Percentiles rank a stretch among this genome's conserved stretches.
Evolutionary conservation across 805 yeast species (phyloP).

Genomic region (Candida arabinofermentans): DNA sequence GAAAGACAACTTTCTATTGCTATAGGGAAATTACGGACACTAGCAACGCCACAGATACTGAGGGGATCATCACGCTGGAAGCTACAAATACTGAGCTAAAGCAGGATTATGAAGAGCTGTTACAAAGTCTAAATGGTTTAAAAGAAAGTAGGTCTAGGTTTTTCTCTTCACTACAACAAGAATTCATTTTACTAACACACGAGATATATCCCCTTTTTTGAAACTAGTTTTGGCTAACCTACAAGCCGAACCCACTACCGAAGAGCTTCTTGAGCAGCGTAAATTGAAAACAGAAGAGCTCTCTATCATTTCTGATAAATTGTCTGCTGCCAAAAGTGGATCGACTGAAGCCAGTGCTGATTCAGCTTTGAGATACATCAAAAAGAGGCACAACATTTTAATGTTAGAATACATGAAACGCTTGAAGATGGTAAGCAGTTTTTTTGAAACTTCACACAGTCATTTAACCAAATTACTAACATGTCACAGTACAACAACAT

Average conservation of each 20-base stretch:
- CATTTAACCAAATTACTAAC: neutral
- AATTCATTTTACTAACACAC: neutral
- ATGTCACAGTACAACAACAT: constrained; percentile 3
- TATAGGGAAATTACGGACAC: constrained; percentile 30
- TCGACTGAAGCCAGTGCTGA: too few species aligned
- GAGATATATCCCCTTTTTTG: neutral
- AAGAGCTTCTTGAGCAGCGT: neutral
- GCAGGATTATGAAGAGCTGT: constrained; percentile 2
- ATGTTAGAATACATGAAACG: too few species aligned
- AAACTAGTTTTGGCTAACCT: neutral
- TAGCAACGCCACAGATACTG: constrained; percentile 4
- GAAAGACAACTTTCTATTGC: constrained; percentile 41
- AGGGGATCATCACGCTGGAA: constrained; percentile 9
- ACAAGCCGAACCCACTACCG: neutral
- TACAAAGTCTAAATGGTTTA: constrained; percentile 1
- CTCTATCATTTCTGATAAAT: too few species aligned
- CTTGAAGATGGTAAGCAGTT: constrained; percentile 7
- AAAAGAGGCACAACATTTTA: too few species aligned
- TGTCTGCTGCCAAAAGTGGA: too few species aligned
- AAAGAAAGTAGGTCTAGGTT: constrained; percentile 3
- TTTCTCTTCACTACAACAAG: neutral
- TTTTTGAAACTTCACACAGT: neutral
- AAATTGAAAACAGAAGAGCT: neutral
- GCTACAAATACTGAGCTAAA: constrained; percentile 1
- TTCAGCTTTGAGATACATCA: too few species aligned